phyloP scores from a whole-genome alignment of 1,284 basidiomycete species.

The Cerrena zonata region DNA sequence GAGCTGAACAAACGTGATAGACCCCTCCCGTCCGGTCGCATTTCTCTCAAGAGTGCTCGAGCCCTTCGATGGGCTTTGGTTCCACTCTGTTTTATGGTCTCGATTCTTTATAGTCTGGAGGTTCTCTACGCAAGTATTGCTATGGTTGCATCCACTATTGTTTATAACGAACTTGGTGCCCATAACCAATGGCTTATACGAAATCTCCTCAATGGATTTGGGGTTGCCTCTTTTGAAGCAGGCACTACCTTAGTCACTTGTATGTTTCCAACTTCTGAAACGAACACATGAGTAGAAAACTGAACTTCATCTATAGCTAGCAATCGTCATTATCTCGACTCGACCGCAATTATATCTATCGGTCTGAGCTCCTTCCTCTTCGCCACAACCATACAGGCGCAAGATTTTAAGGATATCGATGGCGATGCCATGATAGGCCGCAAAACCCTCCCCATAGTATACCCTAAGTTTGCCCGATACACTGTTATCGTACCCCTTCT shows the following conservation, averaged over 20 bases:
- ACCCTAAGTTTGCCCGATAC: slow-evolving; percentile 18
- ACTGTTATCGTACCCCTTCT: slow-evolving; percentile 13
- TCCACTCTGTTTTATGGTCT: slow-evolving; percentile 29
- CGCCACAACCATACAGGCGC: slow-evolving; percentile 26
- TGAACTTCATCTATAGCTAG: neutral
- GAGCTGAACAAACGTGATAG: slow-evolving; percentile 37
- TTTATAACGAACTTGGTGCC: slow-evolving; percentile 34
- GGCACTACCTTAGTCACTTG: slow-evolving; percentile 35
- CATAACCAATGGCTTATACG: slow-evolving; percentile 33
- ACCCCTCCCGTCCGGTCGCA: slow-evolving; percentile 39
- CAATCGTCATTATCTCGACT: neutral
- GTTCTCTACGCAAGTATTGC: slow-evolving; percentile 28
- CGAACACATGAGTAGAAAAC: neutral
- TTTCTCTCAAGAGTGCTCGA: slow-evolving; percentile 28
- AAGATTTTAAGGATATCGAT: slow-evolving; percentile 31
- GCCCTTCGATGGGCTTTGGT: slow-evolving; percentile 32
- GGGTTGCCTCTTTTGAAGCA: slow-evolving; percentile 33
- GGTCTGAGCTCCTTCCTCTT: slow-evolving; percentile 17
- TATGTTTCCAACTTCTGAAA: slow-evolving; percentile 20
- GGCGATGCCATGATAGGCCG: slow-evolving; percentile 27
- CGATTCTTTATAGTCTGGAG: slow-evolving; percentile 26
- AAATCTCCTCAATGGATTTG: slow-evolving; percentile 32
- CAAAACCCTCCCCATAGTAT: slow-evolving; percentile 27
- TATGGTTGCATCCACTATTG: slow-evolving; percentile 24
- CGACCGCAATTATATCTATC: slow-evolving; percentile 3